A percentile compares a stretch with the other conserved stretches of the same genome.
These are phyloP conservation scores for Metrosideros polymorpha DNA, from an alignment of 441 rosid species.

Conservation along the genomic window DNA sequence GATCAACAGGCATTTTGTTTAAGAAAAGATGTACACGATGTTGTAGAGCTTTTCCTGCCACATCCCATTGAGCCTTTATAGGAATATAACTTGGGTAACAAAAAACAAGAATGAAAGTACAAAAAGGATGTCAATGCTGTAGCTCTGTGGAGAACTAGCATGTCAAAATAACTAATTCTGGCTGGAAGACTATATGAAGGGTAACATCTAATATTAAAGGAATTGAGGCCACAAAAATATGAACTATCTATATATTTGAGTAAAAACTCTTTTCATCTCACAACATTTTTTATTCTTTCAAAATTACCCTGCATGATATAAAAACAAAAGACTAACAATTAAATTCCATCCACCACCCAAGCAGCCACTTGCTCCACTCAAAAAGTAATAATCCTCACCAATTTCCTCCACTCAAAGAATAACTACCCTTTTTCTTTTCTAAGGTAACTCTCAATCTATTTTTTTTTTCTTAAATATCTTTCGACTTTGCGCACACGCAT, in stretches of 20 bases:
- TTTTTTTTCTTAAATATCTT: background rate
- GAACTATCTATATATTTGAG: background rate
- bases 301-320: background rate
- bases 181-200: background rate
- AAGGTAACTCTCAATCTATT: background rate
- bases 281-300: background rate
- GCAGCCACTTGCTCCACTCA: background rate
- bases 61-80: background rate
- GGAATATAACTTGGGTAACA: background rate
- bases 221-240: background rate
- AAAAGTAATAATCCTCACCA: background rate
- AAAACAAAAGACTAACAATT: background rate
- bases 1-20: background rate
- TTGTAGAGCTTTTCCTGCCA: background rate
- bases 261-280: background rate
- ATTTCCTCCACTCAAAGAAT: background rate
- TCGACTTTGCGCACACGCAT: background rate
- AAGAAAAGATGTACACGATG: background rate
- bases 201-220: background rate
- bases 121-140: background rate
- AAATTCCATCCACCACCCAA: background rate
- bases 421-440: background rate
- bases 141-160: background rate
- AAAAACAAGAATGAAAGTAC: background rate
- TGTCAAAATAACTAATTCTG: background rate